phyloP scores from a whole-genome alignment of 1,284 basidiomycete genomes.

The Xanthoconium separans region DNA sequence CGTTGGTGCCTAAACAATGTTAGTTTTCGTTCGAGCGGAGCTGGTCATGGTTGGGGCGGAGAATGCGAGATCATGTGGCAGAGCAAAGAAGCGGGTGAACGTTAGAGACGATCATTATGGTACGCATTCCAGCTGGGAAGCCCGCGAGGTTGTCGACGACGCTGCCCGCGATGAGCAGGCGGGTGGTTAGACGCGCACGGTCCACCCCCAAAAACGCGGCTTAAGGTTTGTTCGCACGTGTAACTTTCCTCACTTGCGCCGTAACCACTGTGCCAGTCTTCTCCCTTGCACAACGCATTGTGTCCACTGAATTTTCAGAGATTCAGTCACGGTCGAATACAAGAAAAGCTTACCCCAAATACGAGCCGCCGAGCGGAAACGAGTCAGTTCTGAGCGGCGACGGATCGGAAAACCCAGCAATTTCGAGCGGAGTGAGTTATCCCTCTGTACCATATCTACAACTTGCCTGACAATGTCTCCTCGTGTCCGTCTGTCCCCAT shows the following conservation, averaged over 20 bases:
- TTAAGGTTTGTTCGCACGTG: slow-evolving; percentile 36
- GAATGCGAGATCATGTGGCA: slow-evolving; percentile 28
- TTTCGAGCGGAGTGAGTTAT: slow-evolving; percentile 38
- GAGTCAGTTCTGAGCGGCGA: slow-evolving; percentile 35
- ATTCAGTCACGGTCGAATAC: slow-evolving; percentile 10
- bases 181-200: slow-evolving; percentile 23
- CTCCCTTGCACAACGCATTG: slow-evolving; percentile 7
- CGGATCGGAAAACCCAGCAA: slow-evolving; percentile 36
- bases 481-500: background rate
- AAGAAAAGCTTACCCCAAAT: slow-evolving; percentile 6
- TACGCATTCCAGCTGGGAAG: slow-evolving; percentile 12
- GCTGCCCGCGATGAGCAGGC: slow-evolving; percentile 14
- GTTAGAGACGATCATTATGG: slow-evolving; percentile 31
- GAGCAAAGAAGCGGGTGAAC: slow-evolving; percentile 17
- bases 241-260: slow-evolving; percentile 25
- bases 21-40: slow-evolving; percentile 34
- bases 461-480: slow-evolving; percentile 1
- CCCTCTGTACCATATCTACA: background rate
- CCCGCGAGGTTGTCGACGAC: slow-evolving; percentile 19
- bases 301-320: slow-evolving; percentile 10
- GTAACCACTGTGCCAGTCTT: slow-evolving; percentile 22
- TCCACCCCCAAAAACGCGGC: slow-evolving; percentile 29
- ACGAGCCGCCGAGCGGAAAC: slow-evolving; percentile 14
- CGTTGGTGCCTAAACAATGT: background rate
- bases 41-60: slow-evolving; percentile 34